Evolutionary conservation across 805 yeast species (phyloP).

Genomic region (Barnettozyma sp.): DNA sequence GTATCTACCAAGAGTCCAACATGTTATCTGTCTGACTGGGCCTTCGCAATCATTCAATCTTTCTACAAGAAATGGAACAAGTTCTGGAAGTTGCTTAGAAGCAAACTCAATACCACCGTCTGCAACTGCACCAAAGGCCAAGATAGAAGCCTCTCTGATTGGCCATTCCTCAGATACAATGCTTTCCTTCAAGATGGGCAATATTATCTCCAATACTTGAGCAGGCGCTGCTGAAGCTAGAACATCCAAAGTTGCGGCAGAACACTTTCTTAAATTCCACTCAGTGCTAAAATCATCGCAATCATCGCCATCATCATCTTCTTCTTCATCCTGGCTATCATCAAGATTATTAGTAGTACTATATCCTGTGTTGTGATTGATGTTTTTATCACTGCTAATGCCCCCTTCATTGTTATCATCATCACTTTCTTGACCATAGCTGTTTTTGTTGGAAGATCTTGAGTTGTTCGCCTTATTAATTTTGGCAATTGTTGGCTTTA

Average conservation of each 20-base stretch:
- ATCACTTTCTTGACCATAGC: conserved; percentile 2
- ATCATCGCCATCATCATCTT: conserved; percentile 68
- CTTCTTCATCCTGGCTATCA: conserved; percentile 49
- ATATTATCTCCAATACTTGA: conserved; percentile 55
- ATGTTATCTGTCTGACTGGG: conserved; percentile 84
- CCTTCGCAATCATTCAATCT: conserved; percentile 70
- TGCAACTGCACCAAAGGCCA: conserved; percentile 93
- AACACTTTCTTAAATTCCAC: conserved; percentile 90
- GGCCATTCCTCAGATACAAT: conserved; percentile 76
- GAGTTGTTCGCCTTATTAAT: conserved; percentile 35
- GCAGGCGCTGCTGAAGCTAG: conserved; percentile 63
- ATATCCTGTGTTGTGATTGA: too few relatives aligned
- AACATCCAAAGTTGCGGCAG: conserved; percentile 88
- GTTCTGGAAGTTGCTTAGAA: conserved; percentile 62
- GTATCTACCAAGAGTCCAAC: conserved; percentile 92
- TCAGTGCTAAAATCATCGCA: conserved; percentile 60
- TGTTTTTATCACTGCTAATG: conserved; percentile 58
- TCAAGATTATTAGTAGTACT: too few relatives aligned
- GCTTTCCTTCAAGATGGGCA: conserved; percentile 70
- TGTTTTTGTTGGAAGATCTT: conserved; percentile 19
- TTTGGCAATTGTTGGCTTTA: conserved; percentile 74
- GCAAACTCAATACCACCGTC: conserved; percentile 77
- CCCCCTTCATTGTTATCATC: conserved; percentile 69
- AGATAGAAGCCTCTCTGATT: conserved; percentile 83
- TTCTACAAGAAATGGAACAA: conserved; percentile 81